Evolutionary conservation across 2,329 filamentous ascomycete species (phyloP).

Genomic region (Coniochaeta hoffmannii): DNA sequence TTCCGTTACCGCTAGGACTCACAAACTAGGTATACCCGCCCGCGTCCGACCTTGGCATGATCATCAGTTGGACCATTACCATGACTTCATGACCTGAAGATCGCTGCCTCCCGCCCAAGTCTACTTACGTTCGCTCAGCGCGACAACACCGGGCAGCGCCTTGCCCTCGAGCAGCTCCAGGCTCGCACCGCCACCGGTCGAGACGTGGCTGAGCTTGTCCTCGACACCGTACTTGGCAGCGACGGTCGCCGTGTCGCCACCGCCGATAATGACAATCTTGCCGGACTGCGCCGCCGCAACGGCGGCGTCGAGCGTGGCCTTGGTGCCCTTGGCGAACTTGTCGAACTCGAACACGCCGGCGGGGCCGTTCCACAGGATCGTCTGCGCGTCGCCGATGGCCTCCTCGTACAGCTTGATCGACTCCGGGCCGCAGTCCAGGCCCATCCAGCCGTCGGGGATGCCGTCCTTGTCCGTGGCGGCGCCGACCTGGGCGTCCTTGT

Average conservation of each 20-base stretch:
- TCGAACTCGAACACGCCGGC: slow-evolving; percentile 97
- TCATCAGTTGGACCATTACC: background rate
- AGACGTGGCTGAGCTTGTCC: slow-evolving; percentile 96
- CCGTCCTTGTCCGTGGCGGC: slow-evolving; percentile 79
- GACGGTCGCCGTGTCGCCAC: slow-evolving; percentile 95
- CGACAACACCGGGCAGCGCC: slow-evolving; percentile 86
- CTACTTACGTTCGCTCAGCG: slow-evolving; percentile 70
- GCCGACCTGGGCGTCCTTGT: slow-evolving; percentile 71
- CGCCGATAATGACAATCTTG: slow-evolving; percentile 97
- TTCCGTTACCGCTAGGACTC: background rate
- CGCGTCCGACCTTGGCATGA: background rate
- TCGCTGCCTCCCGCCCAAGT: background rate
- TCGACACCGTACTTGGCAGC: slow-evolving; percentile 96
- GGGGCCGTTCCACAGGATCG: slow-evolving; percentile 98
- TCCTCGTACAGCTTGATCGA: slow-evolving; percentile 81
- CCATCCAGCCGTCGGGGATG: slow-evolving; percentile 97
- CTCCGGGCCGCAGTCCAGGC: slow-evolving; percentile 88
- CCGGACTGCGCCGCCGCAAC: slow-evolving; percentile 73
- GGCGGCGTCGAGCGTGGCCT: slow-evolving; percentile 82
- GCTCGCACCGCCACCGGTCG: slow-evolving; percentile 90
- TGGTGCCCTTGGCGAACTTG: slow-evolving; percentile 86
- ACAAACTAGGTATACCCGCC: slow-evolving; percentile 2
- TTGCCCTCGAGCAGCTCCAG: slow-evolving; percentile 97
- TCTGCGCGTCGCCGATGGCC: slow-evolving; percentile 82
- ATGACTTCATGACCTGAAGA: background rate